Conservation (phyloP, 2,329 filamentous ascomycete species). For the Penicillium glabrum region DNA sequence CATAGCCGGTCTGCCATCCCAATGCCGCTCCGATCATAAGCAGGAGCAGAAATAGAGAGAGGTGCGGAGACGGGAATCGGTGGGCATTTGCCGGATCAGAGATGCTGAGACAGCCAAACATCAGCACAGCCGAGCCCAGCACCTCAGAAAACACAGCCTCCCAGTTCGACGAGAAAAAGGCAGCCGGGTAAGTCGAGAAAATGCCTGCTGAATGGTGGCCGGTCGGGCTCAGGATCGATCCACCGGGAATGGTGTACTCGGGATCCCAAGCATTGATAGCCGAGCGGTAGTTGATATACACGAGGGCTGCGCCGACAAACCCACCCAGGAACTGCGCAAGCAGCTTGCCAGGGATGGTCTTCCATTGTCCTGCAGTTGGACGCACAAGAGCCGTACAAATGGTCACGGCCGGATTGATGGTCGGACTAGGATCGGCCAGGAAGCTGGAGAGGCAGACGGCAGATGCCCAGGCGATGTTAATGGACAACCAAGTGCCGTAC, state of each 20-base stretch:
- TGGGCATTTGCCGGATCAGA: slow-evolving; percentile 25
- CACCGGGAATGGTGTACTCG: slow-evolving; percentile 30
- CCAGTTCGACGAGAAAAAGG: slow-evolving; percentile 31
- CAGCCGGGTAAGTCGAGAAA: slow-evolving; percentile 29
- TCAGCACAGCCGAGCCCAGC: slow-evolving; percentile 29
- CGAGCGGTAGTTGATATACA: slow-evolving; percentile 33
- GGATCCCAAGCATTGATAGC: slow-evolving; percentile 33
- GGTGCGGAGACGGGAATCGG: slow-evolving; percentile 27
- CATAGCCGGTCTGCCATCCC: slow-evolving; percentile 36
- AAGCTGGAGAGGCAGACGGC: slow-evolving; percentile 31
- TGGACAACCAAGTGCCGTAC: slow-evolving; percentile 36
- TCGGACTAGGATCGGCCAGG: slow-evolving; percentile 27
- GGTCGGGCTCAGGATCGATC: slow-evolving; percentile 27
- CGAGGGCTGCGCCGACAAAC: slow-evolving; percentile 30
- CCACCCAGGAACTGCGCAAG: slow-evolving; percentile 30
- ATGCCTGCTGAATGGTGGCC: slow-evolving; percentile 31
- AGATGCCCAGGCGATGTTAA: slow-evolving; percentile 33
- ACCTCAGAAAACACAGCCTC: slow-evolving; percentile 31
- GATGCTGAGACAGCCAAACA: slow-evolving; percentile 31
- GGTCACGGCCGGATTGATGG: slow-evolving; percentile 30
- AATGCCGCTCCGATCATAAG: slow-evolving; percentile 30
- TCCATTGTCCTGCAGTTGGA: slow-evolving; percentile 28
- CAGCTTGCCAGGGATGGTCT: slow-evolving; percentile 27
- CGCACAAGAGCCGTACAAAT: slow-evolving; percentile 29
- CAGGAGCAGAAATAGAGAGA: slow-evolving; percentile 28